phyloP scores from a whole-genome alignment of 148 eudicot species.

The Arctostaphylos glauca region DNA sequence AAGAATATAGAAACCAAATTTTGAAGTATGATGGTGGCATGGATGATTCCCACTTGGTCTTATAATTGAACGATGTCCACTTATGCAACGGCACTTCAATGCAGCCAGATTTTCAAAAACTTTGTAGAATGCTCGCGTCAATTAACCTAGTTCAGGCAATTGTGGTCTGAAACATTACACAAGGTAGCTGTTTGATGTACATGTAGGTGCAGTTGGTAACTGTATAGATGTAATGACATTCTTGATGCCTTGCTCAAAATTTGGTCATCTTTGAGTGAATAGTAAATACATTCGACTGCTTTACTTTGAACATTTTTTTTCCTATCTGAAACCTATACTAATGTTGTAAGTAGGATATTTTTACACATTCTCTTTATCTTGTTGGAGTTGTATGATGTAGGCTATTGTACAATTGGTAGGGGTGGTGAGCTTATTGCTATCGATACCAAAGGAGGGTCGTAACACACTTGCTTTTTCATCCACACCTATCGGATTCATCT shows the following conservation, averaged over 20 bases:
- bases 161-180: not conserved
- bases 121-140: not conserved
- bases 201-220: not conserved
- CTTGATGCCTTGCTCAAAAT: not conserved
- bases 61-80: not conserved
- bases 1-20: not conserved
- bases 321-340: not conserved
- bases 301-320: not conserved
- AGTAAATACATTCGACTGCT: not conserved
- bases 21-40: not conserved
- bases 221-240: not conserved
- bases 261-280: not conserved
- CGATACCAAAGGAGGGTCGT: conserved; percentile 30
- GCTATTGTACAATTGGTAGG: conserved; percentile 36
- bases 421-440: conserved; percentile 25
- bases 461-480: conserved; percentile 35
- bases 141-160: not conserved
- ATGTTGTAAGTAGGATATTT: not conserved
- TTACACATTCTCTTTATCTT: not conserved
- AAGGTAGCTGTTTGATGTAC: not conserved
- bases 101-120: not conserved
- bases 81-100: not conserved
- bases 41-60: not conserved
- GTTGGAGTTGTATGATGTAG: conserved; percentile 25
- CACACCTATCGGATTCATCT: conserved; percentile 28